phyloP scores from a whole-genome alignment of 352 stramenopile genomes.

The Globisporangium megalacanthum region DNA sequence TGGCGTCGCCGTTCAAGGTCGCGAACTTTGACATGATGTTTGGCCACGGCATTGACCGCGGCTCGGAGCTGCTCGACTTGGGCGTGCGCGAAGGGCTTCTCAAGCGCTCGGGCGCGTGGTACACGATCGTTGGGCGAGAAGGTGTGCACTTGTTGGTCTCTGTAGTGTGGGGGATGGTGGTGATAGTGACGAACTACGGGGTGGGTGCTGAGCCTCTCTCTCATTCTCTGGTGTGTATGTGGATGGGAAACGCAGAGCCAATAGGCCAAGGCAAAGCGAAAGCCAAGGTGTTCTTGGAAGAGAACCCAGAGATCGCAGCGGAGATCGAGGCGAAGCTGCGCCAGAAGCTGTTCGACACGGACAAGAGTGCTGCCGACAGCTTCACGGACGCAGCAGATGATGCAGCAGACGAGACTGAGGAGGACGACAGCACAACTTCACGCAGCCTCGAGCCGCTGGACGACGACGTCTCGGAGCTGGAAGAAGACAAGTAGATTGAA shows the following conservation, averaged over 20 bases:
- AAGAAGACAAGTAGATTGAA: constrained; percentile 10
- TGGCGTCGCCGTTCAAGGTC: constrained; percentile 94
- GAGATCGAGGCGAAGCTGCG: constrained; percentile 73
- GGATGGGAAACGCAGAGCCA: constrained; percentile 35
- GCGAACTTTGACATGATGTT: constrained; percentile 98
- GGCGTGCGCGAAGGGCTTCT: constrained; percentile 67
- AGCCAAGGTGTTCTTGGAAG: constrained; percentile 74
- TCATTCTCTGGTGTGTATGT: neutral
- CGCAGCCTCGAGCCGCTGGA: neutral
- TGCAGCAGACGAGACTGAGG: constrained; percentile 6
- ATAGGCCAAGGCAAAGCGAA: constrained; percentile 83
- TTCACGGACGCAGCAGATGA: constrained; percentile 1
- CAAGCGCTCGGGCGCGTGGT: constrained; percentile 81
- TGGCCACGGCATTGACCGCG: constrained; percentile 92
- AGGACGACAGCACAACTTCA: neutral
- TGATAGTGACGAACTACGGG: neutral
- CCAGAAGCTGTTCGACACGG: constrained; percentile 45
- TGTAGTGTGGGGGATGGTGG: constrained; percentile 1
- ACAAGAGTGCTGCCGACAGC: constrained; percentile 7
- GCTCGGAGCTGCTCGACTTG: constrained; percentile 75
- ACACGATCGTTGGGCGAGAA: constrained; percentile 53
- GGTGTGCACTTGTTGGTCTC: constrained; percentile 21
- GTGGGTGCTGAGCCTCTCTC: too few relatives aligned
- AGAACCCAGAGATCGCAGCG: constrained; percentile 62
- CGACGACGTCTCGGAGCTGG: neutral